Base-by-base conservation (phyloP, 192 early-diverging fungal species). In the Podila epicladia region DNA sequence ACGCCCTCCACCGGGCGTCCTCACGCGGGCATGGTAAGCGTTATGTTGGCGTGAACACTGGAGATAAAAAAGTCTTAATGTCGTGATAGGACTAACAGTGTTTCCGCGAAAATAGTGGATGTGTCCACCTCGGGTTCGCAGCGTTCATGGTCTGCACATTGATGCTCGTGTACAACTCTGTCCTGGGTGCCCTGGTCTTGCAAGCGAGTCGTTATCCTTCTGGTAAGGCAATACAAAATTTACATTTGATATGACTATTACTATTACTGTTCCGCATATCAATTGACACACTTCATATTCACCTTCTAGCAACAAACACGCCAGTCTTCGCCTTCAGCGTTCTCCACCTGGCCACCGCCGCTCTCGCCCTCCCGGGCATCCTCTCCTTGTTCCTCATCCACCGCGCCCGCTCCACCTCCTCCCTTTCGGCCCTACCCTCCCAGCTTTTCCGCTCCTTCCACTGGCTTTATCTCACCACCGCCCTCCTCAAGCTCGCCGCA, bases 151-250 rank as follows among this genome's bases (percentile, higher is more conserved):
- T 48, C 53, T 76, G 63, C 20, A 32, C 50, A 15, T 37, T 76
- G 62, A 65, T 50, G 62, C 38, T 76, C 7, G 29, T 35, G 12
- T 70, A 70, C 63, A 70, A 70, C 37, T 62, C 61, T 38, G 32
- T 51, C 31, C 68, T 76, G 19, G 31, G 67, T 15, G 57, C 33
- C n/a, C 33, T 76, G 35, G 63, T 76, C 53, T 70, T 70, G 41
- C 67, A 76, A 60, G 74, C 74, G 11, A 76, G 74, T 9, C 74
- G 68, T 3, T 76, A 60, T 62, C 57, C 67, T 5, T 49, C 22
- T 17, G 63, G 74, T 70, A 76, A 75, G 24, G 15, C 31, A 58
- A 0, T 17, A 12, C 7, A 17, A 33, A 22, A 15, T 33, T 33
- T 33, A 33, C 33, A 33, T 33, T 33, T 33, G 33, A 6, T 33